A percentile compares a stretch with the other conserved stretches of the same genome.
These are phyloP conservation scores for Crucihimalaya himalaica DNA, from an alignment of 345 rosid genomes.

Conservation along the genomic window DNA sequence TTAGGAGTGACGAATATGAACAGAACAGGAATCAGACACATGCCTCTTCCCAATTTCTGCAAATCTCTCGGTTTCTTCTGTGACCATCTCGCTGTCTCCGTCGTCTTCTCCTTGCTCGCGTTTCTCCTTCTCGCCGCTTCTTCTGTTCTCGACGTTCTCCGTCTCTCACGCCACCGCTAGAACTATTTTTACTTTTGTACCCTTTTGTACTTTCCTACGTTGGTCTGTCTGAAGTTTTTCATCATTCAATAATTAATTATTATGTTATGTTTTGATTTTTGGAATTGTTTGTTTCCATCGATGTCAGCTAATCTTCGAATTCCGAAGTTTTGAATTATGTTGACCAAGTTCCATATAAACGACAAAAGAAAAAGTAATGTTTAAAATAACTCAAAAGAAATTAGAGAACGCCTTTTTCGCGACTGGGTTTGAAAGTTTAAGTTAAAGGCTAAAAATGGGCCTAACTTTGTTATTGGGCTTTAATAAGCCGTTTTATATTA, in stretches of 20 bases:
- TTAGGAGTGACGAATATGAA: constrained; percentile 81
- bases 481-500: neutral
- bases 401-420: constrained; percentile 1
- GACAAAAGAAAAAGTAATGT: constrained; percentile 4
- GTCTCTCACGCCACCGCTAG: constrained; percentile 49
- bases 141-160: constrained; percentile 57
- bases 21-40: constrained; percentile 71
- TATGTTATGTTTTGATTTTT: neutral
- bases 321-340: constrained; percentile 31
- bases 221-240: constrained; percentile 2
- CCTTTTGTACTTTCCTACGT: neutral
- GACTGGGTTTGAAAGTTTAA: neutral
- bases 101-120: constrained; percentile 64
- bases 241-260: constrained; percentile 13
- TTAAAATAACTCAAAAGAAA: too few relatives aligned
- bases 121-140: constrained; percentile 63
- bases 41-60: constrained; percentile 82
- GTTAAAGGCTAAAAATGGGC: constrained; percentile 12
- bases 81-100: constrained; percentile 65
- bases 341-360: constrained; percentile 25
- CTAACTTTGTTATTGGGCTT: constrained; percentile 14
- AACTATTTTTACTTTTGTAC: neutral
- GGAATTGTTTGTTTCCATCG: constrained; percentile 25
- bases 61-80: constrained; percentile 68
- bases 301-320: constrained; percentile 30